These are phyloP conservation scores for Nicotiana benthamiana DNA, from an alignment of 257 asterid genomes.

Conservation along the genomic window DNA sequence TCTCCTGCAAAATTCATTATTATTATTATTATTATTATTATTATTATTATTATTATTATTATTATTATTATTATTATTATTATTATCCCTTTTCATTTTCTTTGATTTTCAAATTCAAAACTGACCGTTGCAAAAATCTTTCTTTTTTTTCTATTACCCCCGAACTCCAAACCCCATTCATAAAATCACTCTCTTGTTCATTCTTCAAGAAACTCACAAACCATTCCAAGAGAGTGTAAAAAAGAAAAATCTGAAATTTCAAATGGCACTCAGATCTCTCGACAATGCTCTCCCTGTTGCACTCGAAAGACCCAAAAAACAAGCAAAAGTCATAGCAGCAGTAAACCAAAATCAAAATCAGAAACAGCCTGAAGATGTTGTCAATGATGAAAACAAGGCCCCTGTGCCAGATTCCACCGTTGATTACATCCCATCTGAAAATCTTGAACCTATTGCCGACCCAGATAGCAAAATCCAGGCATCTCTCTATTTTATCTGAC, in stretches of 20 bases:
- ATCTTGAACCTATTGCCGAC: conserved; percentile 47
- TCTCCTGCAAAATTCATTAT: not conserved
- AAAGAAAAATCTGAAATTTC: not conserved
- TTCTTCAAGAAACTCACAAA: not conserved
- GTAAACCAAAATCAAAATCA: conserved; percentile 12
- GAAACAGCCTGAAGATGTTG: conserved; percentile 36
- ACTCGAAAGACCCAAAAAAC: conserved; percentile 72
- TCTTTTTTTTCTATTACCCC: conserved; percentile 16
- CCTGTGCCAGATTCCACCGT: conserved; percentile 59
- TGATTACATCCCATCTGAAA: conserved; percentile 64
- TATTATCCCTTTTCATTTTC: not conserved
- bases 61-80: too few species aligned
- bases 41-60: too few species aligned
- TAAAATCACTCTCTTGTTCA: conserved; percentile 8
- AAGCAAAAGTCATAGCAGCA: conserved; percentile 36
- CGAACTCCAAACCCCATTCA: conserved; percentile 15
- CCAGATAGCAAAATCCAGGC: conserved; percentile 67
- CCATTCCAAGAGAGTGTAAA: too few species aligned
- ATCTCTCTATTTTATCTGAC: too few species aligned
- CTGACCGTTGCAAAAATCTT: conserved; percentile 58
- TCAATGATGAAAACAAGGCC: conserved; percentile 62
- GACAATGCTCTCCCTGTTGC: conserved; percentile 63
- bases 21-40: too few species aligned
- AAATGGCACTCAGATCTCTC: conserved; percentile 82
- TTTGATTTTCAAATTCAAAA: conserved; percentile 42